phyloP scores from a whole-genome alignment of 2,329 filamentous ascomycete genomes.

The Epichloe coenophiala region DNA sequence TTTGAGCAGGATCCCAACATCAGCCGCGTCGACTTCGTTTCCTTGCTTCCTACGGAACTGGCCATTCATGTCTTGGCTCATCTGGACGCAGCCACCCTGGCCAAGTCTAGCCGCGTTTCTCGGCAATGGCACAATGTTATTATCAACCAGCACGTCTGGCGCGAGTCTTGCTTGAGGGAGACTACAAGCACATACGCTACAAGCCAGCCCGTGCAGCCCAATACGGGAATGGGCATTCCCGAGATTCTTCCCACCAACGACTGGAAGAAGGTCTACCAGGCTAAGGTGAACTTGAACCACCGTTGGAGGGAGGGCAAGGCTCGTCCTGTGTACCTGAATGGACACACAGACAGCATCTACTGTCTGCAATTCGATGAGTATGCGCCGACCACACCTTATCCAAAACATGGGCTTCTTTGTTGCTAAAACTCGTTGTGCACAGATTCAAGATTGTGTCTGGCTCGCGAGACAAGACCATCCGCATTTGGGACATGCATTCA shows the following conservation, averaged over 20 bases:
- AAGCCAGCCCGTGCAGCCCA: conserved; percentile 35
- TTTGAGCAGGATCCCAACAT: conserved; percentile 26
- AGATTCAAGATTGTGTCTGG: conserved; percentile 93
- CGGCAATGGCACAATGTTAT: conserved; percentile 33
- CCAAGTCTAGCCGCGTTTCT: conserved; percentile 36
- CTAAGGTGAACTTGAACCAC: conserved; percentile 59
- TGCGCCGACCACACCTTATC: conserved; percentile 17
- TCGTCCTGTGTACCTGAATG: conserved; percentile 76
- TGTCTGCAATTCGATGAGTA: conserved; percentile 97
- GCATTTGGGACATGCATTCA: conserved; percentile 89
- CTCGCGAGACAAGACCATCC: conserved; percentile 87
- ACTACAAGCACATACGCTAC: conserved; percentile 49
- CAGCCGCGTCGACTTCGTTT: conserved; percentile 44
- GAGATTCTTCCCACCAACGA: conserved; percentile 47
- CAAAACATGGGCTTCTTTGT: background rate
- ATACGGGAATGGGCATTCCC: conserved; percentile 44
- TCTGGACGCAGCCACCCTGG: conserved; percentile 39
- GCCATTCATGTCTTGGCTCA: conserved; percentile 44
- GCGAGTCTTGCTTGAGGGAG: conserved; percentile 48
- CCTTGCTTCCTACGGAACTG: conserved; percentile 41
- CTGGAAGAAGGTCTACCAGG: conserved; percentile 77
- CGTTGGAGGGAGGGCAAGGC: conserved; percentile 73
- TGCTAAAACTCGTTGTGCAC: conserved; percentile 5
- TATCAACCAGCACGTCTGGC: conserved; percentile 46
- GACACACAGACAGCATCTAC: conserved; percentile 92